These are phyloP conservation scores for Ormosia emarginata DNA, from an alignment of 306 rosid species.

Conservation along the genomic window DNA sequence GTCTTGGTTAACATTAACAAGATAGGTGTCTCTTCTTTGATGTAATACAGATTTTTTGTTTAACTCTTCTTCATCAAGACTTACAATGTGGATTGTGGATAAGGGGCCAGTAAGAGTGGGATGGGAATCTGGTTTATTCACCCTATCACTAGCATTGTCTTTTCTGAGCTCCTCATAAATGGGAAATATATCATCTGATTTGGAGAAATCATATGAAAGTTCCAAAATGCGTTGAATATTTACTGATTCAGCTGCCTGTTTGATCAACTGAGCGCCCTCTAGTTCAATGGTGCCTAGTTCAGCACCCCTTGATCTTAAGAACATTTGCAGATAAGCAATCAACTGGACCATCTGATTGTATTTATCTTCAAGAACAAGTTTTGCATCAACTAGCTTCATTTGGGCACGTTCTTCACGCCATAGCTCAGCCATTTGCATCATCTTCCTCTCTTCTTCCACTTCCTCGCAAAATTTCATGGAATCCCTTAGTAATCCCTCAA, in stretches of 20 bases:
- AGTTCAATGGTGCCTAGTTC: slow-evolving; percentile 30
- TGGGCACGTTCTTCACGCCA: slow-evolving; percentile 76
- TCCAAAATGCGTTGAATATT: slow-evolving; percentile 31
- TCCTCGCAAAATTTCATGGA: slow-evolving; percentile 34
- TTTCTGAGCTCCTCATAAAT: slow-evolving; percentile 20
- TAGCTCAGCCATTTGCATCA: slow-evolving; percentile 53
- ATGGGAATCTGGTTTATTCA: slow-evolving; percentile 11
- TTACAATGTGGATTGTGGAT: neutral
- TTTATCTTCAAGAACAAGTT: slow-evolving; percentile 50
- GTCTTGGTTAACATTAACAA: neutral
- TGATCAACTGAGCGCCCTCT: slow-evolving; percentile 41
- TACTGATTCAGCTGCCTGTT: slow-evolving; percentile 33
- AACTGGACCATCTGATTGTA: slow-evolving; percentile 47
- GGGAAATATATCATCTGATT: slow-evolving; percentile 28
- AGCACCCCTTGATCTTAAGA: slow-evolving; percentile 38
- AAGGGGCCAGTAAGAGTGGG: neutral
- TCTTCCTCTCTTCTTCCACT: slow-evolving; percentile 63
- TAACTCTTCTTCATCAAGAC: slow-evolving; percentile 1
- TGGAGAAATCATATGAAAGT: slow-evolving; percentile 27
- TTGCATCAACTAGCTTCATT: slow-evolving; percentile 71
- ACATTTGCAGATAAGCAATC: slow-evolving; percentile 34
- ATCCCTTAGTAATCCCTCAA: slow-evolving; percentile 37
- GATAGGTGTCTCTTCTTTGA: neutral
- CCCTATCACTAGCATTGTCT: slow-evolving; percentile 8
- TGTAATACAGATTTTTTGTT: neutral